Conservation (phyloP, 805 yeast genomes). For the Lipomyces yamanashiensis region DNA sequence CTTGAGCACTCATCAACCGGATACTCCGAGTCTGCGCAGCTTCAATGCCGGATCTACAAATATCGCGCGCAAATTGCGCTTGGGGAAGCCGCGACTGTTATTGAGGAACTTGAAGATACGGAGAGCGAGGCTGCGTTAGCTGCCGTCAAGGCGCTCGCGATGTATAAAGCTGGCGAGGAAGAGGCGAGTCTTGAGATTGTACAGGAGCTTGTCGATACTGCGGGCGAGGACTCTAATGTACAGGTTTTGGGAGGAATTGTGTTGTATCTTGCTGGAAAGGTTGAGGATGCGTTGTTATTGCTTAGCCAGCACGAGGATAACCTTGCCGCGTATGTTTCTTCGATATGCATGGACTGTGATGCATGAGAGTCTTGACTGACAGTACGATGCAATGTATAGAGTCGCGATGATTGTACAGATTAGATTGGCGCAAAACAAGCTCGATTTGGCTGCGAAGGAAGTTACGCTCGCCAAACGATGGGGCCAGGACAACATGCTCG, state of each 20-base stretch:
- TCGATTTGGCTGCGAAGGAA: constrained; percentile 54
- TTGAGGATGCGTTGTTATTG: constrained; percentile 52
- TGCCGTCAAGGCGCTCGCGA: constrained; percentile 39
- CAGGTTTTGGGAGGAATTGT: constrained; percentile 51
- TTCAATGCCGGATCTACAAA: constrained; percentile 45
- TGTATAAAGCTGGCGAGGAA: constrained; percentile 32
- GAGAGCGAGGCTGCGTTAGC: constrained; percentile 37
- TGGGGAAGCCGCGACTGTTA: constrained; percentile 44
- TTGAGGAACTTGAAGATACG: constrained; percentile 40
- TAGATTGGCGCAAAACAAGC: constrained; percentile 49
- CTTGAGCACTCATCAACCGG: constrained; percentile 40
- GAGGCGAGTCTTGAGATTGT: constrained; percentile 28
- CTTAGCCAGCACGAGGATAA: constrained; percentile 49
- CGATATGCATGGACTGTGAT: not conserved
- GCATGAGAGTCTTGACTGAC: not conserved
- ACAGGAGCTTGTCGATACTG: constrained; percentile 39
- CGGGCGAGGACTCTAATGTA: constrained; percentile 43
- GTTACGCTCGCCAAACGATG: constrained; percentile 53
- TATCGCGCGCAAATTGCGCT: constrained; percentile 47
- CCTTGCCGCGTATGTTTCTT: constrained; percentile 40
- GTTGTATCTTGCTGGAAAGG: constrained; percentile 49
- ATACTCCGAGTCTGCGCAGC: constrained; percentile 37
- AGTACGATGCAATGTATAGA: constrained; percentile 35
- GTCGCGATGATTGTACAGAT: constrained; percentile 47
- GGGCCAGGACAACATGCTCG: constrained; percentile 73